These are phyloP conservation scores for Spizellomyces punctatus DNA, from an alignment of 192 early-diverging fungal species.

Conservation along the genomic window DNA sequence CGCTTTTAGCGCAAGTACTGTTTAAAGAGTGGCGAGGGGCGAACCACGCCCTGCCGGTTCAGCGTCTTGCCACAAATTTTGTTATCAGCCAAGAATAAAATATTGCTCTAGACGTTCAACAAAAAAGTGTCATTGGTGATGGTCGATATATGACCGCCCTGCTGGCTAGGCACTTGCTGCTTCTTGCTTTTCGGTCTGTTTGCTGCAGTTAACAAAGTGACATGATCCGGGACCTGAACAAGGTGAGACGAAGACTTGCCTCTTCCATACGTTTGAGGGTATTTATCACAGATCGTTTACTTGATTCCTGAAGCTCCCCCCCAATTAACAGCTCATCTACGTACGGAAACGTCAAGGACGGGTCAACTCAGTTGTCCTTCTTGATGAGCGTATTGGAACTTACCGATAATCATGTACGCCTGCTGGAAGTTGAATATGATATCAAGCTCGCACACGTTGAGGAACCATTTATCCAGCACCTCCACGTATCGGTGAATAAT, in stretches of 20 bases:
- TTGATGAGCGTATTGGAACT: not conserved
- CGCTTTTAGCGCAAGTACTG: too few species aligned
- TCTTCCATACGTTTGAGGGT: slow-evolving; percentile 57
- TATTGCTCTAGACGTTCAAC: too few species aligned
- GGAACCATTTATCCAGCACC: slow-evolving; percentile 95
- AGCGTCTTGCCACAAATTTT: too few species aligned
- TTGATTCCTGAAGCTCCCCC: slow-evolving; percentile 90
- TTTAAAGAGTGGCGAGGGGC: too few species aligned
- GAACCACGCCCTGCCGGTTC: too few species aligned
- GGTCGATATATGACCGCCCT: too few species aligned
- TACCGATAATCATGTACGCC: slow-evolving; percentile 56
- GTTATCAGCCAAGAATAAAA: too few species aligned
- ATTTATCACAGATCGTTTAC: slow-evolving; percentile 70
- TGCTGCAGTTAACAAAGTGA: too few species aligned
- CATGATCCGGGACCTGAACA: too few species aligned
- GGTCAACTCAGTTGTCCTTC: not conserved
- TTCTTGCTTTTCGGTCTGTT: slow-evolving; percentile 1
- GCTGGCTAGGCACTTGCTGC: not conserved
- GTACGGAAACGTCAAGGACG: not conserved
- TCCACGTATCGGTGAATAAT: slow-evolving; percentile 99
- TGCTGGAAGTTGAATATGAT: slow-evolving; percentile 98
- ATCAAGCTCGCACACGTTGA: slow-evolving; percentile 96
- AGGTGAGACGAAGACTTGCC: slow-evolving; percentile 7
- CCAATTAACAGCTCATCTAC: slow-evolving; percentile 87
- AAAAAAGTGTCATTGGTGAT: too few species aligned